A percentile compares a stretch with the other conserved stretches of the same genome.
phyloP scores from a whole-genome alignment of 169 alveolate genomes.

The Plasmodium chabaudi region DNA sequence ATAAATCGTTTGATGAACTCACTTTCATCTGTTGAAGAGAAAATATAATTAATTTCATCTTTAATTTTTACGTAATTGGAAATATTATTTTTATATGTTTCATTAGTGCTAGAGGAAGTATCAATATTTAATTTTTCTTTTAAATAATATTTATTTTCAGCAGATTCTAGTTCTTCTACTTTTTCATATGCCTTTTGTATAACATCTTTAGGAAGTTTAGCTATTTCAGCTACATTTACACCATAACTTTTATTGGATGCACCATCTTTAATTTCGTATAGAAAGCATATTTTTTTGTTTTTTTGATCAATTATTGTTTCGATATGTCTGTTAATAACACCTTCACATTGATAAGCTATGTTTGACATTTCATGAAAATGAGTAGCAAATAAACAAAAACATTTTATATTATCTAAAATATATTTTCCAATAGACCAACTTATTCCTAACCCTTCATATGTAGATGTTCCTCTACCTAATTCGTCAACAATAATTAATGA shows the following conservation, averaged over 20 bases:
- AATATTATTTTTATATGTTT: constrained; percentile 59
- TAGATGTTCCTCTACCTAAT: constrained; percentile 98
- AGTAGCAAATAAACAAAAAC: constrained; percentile 98
- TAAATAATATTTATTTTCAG: constrained; percentile 70
- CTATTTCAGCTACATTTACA: constrained; percentile 94
- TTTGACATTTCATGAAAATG: constrained; percentile 97
- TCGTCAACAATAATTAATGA: constrained; percentile 96
- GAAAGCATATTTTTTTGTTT: constrained; percentile 83
- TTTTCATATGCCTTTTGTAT: constrained; percentile 73
- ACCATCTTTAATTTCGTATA: constrained; percentile 93
- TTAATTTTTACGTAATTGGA: constrained; percentile 69
- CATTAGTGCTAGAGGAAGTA: constrained; percentile 26
- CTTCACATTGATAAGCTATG: constrained; percentile 91
- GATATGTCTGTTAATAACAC: constrained; percentile 90
- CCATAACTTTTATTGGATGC: constrained; percentile 94
- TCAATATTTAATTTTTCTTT: constrained; percentile 71
- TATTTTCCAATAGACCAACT: constrained; percentile 97
- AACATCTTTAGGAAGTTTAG: constrained; percentile 91
- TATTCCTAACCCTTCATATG: constrained; percentile 97
- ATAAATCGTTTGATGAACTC: constrained; percentile 54
- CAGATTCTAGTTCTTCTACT: constrained; percentile 74
- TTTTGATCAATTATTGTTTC: constrained; percentile 81
- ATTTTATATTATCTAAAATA: constrained; percentile 91
- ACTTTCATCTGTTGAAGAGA: constrained; percentile 31
- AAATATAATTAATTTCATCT: constrained; percentile 49